Evolutionary conservation across 495 filamentous ascomycete genomes (phyloP), one percentile per base, ranked within the genome.

Genomic region (Chaetomidium leptoderma): DNA sequence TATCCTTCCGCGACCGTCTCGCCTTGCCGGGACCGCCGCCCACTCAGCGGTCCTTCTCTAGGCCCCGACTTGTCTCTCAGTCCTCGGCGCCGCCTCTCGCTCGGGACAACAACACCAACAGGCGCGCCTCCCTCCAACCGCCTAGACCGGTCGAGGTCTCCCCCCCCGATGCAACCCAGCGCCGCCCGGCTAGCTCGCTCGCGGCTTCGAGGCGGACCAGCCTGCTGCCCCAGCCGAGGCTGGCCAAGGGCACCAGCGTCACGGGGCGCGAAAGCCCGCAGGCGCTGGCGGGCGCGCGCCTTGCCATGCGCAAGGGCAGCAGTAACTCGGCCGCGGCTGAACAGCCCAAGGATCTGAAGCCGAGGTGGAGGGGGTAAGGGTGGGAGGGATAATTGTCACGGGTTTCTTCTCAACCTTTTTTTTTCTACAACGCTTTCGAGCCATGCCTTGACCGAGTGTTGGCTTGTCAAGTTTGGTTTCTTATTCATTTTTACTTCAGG

Each of bases 1-100:
- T 73, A 14, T 79, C 77, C 17, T 81, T 79, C 70, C 72, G 78
- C 43, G 79, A 81, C 19, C 68, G 77, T 16, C 59, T 81, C 19
- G 65, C 74, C 19, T 75, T 75, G 46, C 69, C 77, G 2, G 69
- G 67, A 50, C 71, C 76, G 2, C 68, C 68, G 0, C 62, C 73
- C n/a, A 51, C 63, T 9, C 72, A 65, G 17, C 68, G 69, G 14
- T 37, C 65, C 21, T 57, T 70, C 14, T 55, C 64, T 26, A 74
- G 68, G 57, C 72, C 78, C 23, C 68, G 72, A 2, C 64, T 77
- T 10, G 46, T 61, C 17, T 32, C 61, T 0, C 56, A 52, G 4
- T 16, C 33, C 14, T 58, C 56, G 11, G 40, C 39, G 2, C 32
- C 56, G 11, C 37, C 45, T 17, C 2, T 63, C 69, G 24, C 58